These are phyloP conservation scores for Microdochium bolleyi DNA, from an alignment of 2,329 filamentous ascomycete species.

Conservation along the genomic window DNA sequence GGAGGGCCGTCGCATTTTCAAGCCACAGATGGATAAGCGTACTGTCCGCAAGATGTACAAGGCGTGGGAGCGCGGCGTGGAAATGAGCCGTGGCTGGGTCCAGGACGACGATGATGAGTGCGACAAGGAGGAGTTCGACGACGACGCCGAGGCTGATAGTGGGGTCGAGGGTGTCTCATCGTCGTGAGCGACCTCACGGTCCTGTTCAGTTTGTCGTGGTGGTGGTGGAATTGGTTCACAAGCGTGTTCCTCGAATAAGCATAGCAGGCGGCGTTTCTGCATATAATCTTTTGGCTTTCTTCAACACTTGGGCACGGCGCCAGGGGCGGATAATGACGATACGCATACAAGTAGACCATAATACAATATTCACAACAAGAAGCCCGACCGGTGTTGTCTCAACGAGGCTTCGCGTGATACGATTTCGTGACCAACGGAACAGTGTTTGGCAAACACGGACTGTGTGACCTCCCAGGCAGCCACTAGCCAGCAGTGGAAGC, in stretches of 20 bases:
- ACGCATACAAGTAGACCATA: too few species aligned
- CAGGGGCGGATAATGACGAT: too few species aligned
- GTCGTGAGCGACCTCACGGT: background rate
- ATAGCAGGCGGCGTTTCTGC: background rate
- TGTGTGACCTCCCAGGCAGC: too few species aligned
- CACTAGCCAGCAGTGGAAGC: too few species aligned
- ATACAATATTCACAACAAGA: too few species aligned
- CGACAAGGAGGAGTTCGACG: background rate
- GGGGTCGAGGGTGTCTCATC: background rate
- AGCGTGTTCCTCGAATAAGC: background rate
- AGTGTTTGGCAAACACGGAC: too few species aligned
- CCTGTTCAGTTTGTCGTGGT: background rate
- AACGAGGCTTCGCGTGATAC: too few species aligned
- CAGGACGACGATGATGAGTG: constrained; percentile 6
- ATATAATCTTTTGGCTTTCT: background rate
- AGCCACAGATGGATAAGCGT: constrained; percentile 49
- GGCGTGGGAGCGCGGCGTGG: constrained; percentile 49
- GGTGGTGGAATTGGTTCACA: background rate
- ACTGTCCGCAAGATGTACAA: constrained; percentile 34
- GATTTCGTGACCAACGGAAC: too few species aligned
- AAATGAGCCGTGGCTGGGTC: constrained; percentile 51
- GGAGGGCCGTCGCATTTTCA: constrained; percentile 60
- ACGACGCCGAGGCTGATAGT: background rate
- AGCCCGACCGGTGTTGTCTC: too few species aligned
- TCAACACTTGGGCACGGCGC: too few species aligned